Percentiles rank a stretch among this genome's conserved stretches.
Evolutionary conservation across 495 filamentous ascomycete genomes (phyloP).

Genomic region (Jackrogersella multiformis): DNA sequence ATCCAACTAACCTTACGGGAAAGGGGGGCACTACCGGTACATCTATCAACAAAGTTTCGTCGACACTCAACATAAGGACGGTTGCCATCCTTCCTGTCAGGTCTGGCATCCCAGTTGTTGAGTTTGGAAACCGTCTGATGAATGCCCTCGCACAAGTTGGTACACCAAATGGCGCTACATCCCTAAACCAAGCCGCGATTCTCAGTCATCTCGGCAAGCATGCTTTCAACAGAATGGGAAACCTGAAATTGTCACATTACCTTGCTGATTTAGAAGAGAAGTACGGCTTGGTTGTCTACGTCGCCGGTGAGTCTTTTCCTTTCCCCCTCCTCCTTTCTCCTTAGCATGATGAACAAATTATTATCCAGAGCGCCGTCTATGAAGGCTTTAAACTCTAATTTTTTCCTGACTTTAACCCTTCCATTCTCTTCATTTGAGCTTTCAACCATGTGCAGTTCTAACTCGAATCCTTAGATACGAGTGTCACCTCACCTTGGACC

Average conservation of each 20-base stretch:
- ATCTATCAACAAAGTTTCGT: conserved; percentile 73
- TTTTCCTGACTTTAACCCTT: conserved; percentile 51
- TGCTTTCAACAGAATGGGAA: conserved; percentile 97
- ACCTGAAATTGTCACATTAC: conserved; percentile 94
- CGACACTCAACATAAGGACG: conserved; percentile 90
- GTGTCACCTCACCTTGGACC: conserved; percentile 95
- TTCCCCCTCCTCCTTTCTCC: conserved; percentile 3
- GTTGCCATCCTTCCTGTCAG: conserved; percentile 92
- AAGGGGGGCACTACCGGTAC: conserved; percentile 62
- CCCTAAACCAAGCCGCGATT: conserved; percentile 91
- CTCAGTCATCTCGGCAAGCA: conserved; percentile 93
- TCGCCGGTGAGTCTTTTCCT: conserved; percentile 70
- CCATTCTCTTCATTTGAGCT: not conserved
- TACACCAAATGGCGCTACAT: conserved; percentile 86
- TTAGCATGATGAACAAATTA: conserved; percentile 56
- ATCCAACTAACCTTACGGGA: conserved; percentile 63
- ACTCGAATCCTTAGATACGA: conserved; percentile 69
- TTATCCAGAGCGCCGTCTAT: conserved; percentile 53
- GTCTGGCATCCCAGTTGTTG: conserved; percentile 89
- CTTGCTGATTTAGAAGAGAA: conserved; percentile 97
- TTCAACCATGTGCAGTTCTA: conserved; percentile 25
- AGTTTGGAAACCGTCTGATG: conserved; percentile 91
- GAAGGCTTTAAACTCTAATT: conserved; percentile 59
- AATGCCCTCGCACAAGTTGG: conserved; percentile 89
- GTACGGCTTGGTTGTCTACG: conserved; percentile 93